These are phyloP conservation scores for Sporobolomyces pararoseus DNA, from an alignment of 768 basidiomycete genomes.

Conservation along the genomic window DNA sequence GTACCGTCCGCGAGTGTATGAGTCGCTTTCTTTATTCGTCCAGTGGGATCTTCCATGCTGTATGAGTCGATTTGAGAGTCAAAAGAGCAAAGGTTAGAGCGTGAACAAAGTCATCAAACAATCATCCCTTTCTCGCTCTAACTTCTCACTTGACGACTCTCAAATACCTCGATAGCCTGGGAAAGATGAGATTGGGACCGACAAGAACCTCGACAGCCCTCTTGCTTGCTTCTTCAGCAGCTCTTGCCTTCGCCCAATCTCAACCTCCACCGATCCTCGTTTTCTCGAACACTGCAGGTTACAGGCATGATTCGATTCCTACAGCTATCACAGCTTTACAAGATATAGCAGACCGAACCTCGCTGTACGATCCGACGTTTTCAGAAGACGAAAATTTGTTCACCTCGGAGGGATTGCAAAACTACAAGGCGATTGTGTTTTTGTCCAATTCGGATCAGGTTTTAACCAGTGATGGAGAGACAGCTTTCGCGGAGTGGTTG, in stretches of 20 bases:
- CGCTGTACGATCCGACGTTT: conserved; percentile 47
- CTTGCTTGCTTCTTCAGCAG: too few species aligned
- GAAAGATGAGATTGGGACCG: too few species aligned
- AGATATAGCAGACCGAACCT: conserved; percentile 27
- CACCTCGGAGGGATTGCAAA: conserved; percentile 43
- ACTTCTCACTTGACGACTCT: too few species aligned
- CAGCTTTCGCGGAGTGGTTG: conserved; percentile 48
- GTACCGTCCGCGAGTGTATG: neutral
- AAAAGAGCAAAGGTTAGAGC: neutral
- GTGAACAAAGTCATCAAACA: neutral
- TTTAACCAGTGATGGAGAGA: conserved; percentile 46
- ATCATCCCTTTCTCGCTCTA: neutral
- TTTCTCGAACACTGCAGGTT: conserved; percentile 39
- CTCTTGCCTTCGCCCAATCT: too few species aligned
- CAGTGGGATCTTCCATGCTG: neutral
- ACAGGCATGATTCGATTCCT: conserved; percentile 51
- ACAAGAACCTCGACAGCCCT: too few species aligned
- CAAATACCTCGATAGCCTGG: too few species aligned
- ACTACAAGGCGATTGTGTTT: conserved; percentile 50
- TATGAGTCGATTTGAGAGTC: neutral
- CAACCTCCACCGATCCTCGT: neutral
- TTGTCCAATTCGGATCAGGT: conserved; percentile 49
- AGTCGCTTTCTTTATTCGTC: neutral
- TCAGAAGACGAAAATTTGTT: conserved; percentile 48
- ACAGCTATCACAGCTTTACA: conserved; percentile 49